Evolutionary conservation across 164 flowering plant species (phyloP), one percentile per base, ranked within the genome.

Genomic region (Platanus orientalis): DNA sequence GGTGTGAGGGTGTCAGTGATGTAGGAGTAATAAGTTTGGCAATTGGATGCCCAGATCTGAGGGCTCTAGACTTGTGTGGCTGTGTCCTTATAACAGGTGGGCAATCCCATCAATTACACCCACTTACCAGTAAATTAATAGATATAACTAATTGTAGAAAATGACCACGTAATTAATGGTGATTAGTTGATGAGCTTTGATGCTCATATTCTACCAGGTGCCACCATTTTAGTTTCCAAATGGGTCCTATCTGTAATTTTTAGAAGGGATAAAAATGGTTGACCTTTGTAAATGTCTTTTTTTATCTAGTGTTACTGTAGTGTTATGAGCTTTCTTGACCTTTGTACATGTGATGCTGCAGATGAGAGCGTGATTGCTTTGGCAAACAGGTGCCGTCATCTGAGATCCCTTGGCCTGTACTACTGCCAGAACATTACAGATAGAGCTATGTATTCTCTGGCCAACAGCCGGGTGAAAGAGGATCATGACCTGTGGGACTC

Each of bases 391-490:
- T 94, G 98, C 78, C 82, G 47, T 32, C 91, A 78, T 70, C 80
- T 94, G 72, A 77, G 79, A 66, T 87, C 97, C 27, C 95, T 94
- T 20, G 97, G 92, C 13, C 71, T 94, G 30, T 94, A 94, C 78
- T 91, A 82, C 69, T 94, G 98, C 55, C 84, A 87, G 74, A 87
- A 94, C 84, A 91, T 94, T 21, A 94, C 97, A 2, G 98, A 94
- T 75, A 67, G 76, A 63, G 98, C 98, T 19, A 91, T 94, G 92
- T 94, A 94, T 61, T 87, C 98, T 11, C 78, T 94, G 28, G 95
- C 95, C 29, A 87, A 85, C 25, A 87, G 86, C 64, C 74, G 82
- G 23, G 79, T 79, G 57, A 87, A 79, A 69, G 76, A 74, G 67
- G 80, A 82, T 60, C 82, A 73, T 19, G 75, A 66, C 27, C 45